Percentiles rank a stretch among this genome's conserved stretches.
Evolutionary conservation across 2,329 filamentous ascomycete species (phyloP).

Genomic region (Epichloe amarillans): DNA sequence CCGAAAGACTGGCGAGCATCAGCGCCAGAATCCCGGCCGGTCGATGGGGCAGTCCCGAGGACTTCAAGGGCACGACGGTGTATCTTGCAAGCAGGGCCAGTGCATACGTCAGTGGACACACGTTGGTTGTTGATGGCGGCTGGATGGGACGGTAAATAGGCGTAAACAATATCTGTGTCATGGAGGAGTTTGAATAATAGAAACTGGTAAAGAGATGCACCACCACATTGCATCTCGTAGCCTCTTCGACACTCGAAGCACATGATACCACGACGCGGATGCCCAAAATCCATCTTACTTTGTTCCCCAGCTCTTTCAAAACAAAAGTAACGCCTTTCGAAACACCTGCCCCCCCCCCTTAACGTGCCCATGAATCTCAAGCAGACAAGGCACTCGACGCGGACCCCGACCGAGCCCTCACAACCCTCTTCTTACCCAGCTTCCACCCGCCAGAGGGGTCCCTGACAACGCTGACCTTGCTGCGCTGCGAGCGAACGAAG

Average conservation of each 20-base stretch:
- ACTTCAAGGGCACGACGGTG: slow-evolving; percentile 74
- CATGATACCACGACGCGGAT: no score
- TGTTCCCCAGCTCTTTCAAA: background rate
- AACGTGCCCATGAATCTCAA: background rate
- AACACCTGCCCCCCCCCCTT: background rate
- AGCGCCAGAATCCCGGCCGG: slow-evolving; percentile 70
- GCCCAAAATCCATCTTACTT: no score
- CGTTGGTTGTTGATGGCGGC: slow-evolving; percentile 74
- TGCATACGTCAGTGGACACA: slow-evolving; percentile 69
- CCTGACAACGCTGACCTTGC: slow-evolving; percentile 12
- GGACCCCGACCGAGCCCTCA: slow-evolving; percentile 11
- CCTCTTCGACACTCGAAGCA: no score
- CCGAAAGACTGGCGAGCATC: slow-evolving; percentile 57
- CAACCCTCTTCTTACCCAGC: slow-evolving; percentile 12
- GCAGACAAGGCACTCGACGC: slow-evolving; percentile 1
- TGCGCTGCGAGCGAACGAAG: slow-evolving; percentile 12
- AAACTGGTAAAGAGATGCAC: background rate
- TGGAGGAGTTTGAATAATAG: background rate
- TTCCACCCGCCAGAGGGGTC: slow-evolving; percentile 9
- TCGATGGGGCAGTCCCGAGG: slow-evolving; percentile 70
- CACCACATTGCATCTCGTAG: background rate
- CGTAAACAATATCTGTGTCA: no score
- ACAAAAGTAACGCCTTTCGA: background rate
- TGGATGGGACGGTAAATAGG: slow-evolving; percentile 67
- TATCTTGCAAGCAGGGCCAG: slow-evolving; percentile 67